These are phyloP conservation scores for Fagus sylvatica DNA, from an alignment of 306 rosid genomes.

Conservation along the genomic window DNA sequence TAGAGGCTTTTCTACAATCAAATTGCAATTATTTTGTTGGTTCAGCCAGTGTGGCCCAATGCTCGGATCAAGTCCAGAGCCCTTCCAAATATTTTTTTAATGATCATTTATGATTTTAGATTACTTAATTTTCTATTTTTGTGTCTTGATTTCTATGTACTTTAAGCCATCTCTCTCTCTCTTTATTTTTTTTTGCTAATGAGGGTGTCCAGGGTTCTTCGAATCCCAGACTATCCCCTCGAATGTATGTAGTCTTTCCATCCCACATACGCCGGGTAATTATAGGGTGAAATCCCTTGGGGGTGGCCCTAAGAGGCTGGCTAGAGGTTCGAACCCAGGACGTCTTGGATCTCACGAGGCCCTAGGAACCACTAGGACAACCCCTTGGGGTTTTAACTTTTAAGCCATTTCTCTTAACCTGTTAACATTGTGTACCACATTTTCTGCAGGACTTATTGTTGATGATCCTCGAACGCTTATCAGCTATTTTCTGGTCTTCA, in stretches of 20 bases:
- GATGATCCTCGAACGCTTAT: constrained; percentile 85
- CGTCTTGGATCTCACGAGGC: too few species aligned
- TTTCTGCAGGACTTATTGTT: constrained; percentile 61
- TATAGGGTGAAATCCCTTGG: too few species aligned
- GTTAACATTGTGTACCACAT: constrained; percentile 27
- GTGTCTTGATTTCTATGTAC: constrained; percentile 1
- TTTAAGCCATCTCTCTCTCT: constrained; percentile 23
- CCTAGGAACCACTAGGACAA: too few species aligned
- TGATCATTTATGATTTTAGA: background rate
- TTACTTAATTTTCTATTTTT: constrained; percentile 12
- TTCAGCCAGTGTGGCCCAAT: background rate
- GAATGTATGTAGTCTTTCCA: too few species aligned
- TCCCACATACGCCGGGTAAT: too few species aligned
- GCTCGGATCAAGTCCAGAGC: background rate
- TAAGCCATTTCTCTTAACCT: constrained; percentile 22
- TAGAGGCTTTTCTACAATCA: background rate
- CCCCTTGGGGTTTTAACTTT: too few species aligned
- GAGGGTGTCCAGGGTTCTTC: too few species aligned
- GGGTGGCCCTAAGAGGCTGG: too few species aligned
- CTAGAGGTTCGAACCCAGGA: too few species aligned
- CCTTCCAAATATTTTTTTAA: background rate
- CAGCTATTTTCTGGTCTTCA: constrained; percentile 84
- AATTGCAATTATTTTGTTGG: background rate
- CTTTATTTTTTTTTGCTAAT: too few species aligned
- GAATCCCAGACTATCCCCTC: too few species aligned